A percentile compares a stretch with the other conserved stretches of the same genome.
Conservation (phyloP, 192 early-diverging fungal genomes). For the Entomortierella beljakovae region DNA sequence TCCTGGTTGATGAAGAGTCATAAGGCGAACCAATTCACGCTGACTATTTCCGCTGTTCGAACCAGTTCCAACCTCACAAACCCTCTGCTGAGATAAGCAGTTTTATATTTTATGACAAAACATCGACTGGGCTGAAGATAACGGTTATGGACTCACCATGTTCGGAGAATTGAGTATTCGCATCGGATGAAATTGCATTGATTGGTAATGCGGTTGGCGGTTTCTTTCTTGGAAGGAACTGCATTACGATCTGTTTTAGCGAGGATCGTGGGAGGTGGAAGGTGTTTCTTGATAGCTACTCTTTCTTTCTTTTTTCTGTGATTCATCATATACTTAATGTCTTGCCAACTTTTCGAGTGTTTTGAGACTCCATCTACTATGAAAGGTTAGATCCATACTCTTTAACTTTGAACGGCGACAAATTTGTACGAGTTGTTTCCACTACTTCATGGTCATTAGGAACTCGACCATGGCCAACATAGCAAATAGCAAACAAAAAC, state of each 20-base stretch:
- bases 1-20: too few relatives aligned
- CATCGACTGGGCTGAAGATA: conserved; percentile 8
- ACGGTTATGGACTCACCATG: conserved; percentile 13
- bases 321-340: conserved; percentile 4
- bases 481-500: too few relatives aligned
- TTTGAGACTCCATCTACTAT: too few relatives aligned
- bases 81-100: not conserved
- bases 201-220: conserved; percentile 5
- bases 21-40: too few relatives aligned
- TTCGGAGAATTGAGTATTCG: conserved; percentile 1
- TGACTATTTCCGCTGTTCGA: too few relatives aligned
- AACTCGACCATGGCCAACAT: too few relatives aligned
- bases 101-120: conserved; percentile 8
- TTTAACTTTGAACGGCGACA: too few relatives aligned
- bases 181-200: conserved; percentile 10
- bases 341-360: not conserved
- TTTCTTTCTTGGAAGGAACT: conserved; percentile 5
- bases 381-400: too few relatives aligned
- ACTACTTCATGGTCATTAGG: too few relatives aligned
- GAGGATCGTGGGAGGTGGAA: conserved; percentile 9
- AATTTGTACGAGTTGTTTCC: too few relatives aligned
- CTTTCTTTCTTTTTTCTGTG: conserved; percentile 12
- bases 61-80: not conserved
- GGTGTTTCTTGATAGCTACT: conserved; percentile 17
- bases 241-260: conserved; percentile 12